Percentiles rank a stretch among this genome's conserved stretches.
phyloP scores from a whole-genome alignment of 148 eudicot genomes.

The Rhododendron williamsianum region DNA sequence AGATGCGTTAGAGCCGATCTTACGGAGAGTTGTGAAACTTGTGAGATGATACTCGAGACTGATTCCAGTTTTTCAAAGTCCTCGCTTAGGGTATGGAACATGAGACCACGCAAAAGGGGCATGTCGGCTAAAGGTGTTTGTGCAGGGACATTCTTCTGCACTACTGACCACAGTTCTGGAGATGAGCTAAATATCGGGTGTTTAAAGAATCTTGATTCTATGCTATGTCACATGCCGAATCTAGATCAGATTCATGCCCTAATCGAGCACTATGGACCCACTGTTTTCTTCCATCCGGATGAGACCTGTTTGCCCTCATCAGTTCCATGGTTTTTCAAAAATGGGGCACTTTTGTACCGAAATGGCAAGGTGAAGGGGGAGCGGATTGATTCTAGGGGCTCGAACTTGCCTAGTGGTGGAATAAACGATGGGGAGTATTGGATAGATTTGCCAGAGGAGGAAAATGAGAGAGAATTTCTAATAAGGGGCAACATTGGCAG shows the following conservation, averaged over 20 bases:
- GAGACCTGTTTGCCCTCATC: conserved; percentile 87
- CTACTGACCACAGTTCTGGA: conserved; percentile 27
- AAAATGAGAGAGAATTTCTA: conserved; percentile 35
- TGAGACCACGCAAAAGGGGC: conserved; percentile 72
- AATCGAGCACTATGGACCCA: conserved; percentile 79
- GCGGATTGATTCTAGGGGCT: conserved; percentile 61
- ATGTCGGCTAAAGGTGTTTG: conserved; percentile 60
- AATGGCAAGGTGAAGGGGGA: conserved; percentile 42
- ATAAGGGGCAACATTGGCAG: conserved; percentile 69
- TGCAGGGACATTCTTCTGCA: conserved; percentile 78
- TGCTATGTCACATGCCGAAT: conserved; percentile 68
- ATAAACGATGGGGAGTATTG: conserved; percentile 66
- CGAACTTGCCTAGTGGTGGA: conserved; percentile 68
- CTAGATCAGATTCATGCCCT: conserved; percentile 70
- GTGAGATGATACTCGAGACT: conserved; percentile 41
- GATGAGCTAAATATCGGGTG: conserved; percentile 53
- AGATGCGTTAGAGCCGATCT: conserved; percentile 78
- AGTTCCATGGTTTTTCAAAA: conserved; percentile 82
- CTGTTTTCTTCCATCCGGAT: conserved; percentile 77
- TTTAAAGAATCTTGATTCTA: conserved; percentile 56
- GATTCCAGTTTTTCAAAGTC: conserved; percentile 21
- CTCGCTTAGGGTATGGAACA: conserved; percentile 55
- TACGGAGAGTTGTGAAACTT: conserved; percentile 59
- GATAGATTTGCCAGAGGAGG: conserved; percentile 72
- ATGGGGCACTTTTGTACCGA: conserved; percentile 66